Conservation (phyloP, 176 grass and related monocot genomes). For the Triticum dicoccoides region DNA sequence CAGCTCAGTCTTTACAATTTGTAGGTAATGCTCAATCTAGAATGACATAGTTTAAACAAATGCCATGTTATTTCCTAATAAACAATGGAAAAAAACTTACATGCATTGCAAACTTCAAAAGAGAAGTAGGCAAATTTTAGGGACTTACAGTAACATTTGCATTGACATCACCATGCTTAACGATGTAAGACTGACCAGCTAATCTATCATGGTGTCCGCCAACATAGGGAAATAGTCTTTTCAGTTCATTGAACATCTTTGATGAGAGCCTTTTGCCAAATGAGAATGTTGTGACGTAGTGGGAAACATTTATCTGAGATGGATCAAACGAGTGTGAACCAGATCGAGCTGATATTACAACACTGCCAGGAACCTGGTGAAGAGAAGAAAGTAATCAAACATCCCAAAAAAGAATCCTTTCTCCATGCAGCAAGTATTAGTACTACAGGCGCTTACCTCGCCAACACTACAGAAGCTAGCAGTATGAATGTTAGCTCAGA, state of each 20-base stretch:
- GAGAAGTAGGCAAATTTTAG: not conserved
- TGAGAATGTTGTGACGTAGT: slow-evolving; percentile 81
- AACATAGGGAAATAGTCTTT: slow-evolving; percentile 76
- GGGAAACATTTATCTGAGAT: slow-evolving; percentile 96
- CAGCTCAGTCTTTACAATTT: slow-evolving; percentile 91
- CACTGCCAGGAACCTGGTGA: slow-evolving; percentile 88
- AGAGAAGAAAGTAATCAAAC: slow-evolving; percentile 23
- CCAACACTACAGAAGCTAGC: not conserved
- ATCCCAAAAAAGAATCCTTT: not conserved
- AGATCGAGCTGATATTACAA: slow-evolving; percentile 86
- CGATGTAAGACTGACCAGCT: slow-evolving; percentile 72
- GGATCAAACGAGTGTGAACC: slow-evolving; percentile 96
- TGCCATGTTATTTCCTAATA: slow-evolving; percentile 16
- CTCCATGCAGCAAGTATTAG: slow-evolving; percentile 8
- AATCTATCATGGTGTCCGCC: slow-evolving; percentile 75
- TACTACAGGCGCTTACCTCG: not conserved
- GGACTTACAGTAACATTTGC: slow-evolving; percentile 86
- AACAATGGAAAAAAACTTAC: slow-evolving; percentile 6
- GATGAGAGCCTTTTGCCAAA: slow-evolving; percentile 77
- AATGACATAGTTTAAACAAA: slow-evolving; percentile 31
- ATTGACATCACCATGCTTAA: slow-evolving; percentile 58
- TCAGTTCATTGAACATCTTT: slow-evolving; percentile 65
- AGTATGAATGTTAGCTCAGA: not conserved
- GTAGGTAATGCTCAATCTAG: slow-evolving; percentile 99
- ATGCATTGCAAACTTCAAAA: not conserved